Conservation (phyloP, 352 stramenopile species). For the Phytophthora cryptogea region DNA sequence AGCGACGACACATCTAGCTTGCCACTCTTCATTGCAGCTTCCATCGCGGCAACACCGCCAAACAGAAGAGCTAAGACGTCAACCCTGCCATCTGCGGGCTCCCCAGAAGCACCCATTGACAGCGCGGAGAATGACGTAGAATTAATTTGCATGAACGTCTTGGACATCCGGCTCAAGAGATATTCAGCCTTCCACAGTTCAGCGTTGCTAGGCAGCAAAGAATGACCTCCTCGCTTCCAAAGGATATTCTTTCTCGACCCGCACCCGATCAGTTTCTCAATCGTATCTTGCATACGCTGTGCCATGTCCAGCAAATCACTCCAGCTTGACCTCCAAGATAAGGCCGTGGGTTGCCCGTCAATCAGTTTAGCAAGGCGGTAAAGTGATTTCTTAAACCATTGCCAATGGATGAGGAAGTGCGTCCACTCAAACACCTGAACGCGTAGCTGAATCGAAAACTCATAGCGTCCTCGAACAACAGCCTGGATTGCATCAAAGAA, state of each 20-base stretch:
- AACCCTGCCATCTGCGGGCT: constrained; percentile 44
- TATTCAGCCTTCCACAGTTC: constrained; percentile 77
- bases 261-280: constrained; percentile 73
- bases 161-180: constrained; percentile 66
- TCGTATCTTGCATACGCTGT: constrained; percentile 72
- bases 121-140: constrained; percentile 36
- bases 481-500: constrained; percentile 40
- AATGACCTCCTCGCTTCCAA: constrained; percentile 93
- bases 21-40: constrained; percentile 78
- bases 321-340: constrained; percentile 41
- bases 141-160: constrained; percentile 59
- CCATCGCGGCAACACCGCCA: constrained; percentile 72
- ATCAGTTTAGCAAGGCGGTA: constrained; percentile 35
- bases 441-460: constrained; percentile 81
- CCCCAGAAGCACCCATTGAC: constrained; percentile 13
- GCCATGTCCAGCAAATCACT: constrained; percentile 66
- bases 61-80: constrained; percentile 81
- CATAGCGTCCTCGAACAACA: constrained; percentile 63
- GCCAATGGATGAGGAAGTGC: constrained; percentile 85
- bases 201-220: constrained; percentile 61
- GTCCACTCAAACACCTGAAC: constrained; percentile 67
- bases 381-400: constrained; percentile 75
- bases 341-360: constrained; percentile 3
- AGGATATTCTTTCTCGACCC: constrained; percentile 78
- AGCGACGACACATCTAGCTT: constrained; percentile 76